Evolutionary conservation across 2,329 filamentous ascomycete genomes (phyloP).

Genomic region (Fusarium scirpi): DNA sequence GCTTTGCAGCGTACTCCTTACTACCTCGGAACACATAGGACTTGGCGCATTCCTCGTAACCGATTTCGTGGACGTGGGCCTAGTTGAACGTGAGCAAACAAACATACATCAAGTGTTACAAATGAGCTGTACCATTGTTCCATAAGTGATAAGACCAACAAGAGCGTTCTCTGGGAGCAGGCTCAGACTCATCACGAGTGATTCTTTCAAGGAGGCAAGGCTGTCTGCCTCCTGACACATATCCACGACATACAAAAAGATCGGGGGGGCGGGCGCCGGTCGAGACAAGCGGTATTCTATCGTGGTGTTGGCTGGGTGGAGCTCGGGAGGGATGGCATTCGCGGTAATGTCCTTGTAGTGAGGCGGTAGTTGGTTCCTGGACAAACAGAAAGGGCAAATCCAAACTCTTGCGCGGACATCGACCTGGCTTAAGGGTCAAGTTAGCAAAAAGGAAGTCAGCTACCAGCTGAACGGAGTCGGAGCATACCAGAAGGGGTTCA

Average conservation of each 20-base stretch:
- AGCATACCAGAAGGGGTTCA: constrained; percentile 93
- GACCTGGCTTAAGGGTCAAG: constrained; percentile 70
- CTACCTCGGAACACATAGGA: constrained; percentile 98
- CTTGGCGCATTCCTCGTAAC: constrained; percentile 97
- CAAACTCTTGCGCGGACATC: constrained; percentile 86
- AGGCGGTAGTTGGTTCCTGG: constrained; percentile 82
- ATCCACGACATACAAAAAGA: constrained; percentile 89
- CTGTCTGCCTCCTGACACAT: constrained; percentile 91
- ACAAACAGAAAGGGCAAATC: constrained; percentile 91
- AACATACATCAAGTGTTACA: background rate
- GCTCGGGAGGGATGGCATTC: constrained; percentile 84
- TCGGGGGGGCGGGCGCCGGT: constrained; percentile 85
- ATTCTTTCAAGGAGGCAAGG: constrained; percentile 84
- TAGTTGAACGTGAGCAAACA: constrained; percentile 52
- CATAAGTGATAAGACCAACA: constrained; percentile 86
- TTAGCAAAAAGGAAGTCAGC: constrained; percentile 40
- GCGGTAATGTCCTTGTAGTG: constrained; percentile 92
- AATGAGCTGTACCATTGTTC: constrained; percentile 80
- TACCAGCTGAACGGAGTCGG: background rate
- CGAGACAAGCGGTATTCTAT: constrained; percentile 87
- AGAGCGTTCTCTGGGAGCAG: constrained; percentile 84
- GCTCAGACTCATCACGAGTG: constrained; percentile 86
- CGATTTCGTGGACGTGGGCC: constrained; percentile 97
- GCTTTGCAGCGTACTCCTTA: constrained; percentile 98
- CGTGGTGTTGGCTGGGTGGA: constrained; percentile 86